Evolutionary conservation across 257 asterid genomes (phyloP), one percentile per base, ranked within the genome.

Genomic region (Petunia secreta): DNA sequence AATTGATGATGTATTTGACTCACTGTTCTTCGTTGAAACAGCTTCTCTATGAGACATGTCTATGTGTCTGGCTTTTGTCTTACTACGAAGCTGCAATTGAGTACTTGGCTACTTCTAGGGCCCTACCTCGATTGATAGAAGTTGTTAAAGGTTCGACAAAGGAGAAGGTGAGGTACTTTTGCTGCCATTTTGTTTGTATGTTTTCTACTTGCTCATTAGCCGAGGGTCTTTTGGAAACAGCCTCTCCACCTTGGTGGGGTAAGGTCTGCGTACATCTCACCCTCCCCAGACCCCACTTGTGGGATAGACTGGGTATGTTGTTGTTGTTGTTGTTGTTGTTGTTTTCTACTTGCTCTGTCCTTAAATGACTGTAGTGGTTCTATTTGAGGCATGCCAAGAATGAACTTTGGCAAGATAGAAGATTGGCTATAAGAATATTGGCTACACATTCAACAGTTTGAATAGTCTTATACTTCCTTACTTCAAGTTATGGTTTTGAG

Each of bases 11-110:
- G 55, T 43, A 44, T 79, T 65, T 79, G 65, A 82, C 38, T 63
- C 5, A 53, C 54, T 38, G n/a, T 75, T 73, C 65, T 59, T 76
- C 84, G 75, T 84, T 85, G 82, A 80, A 79, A 84, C 98, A 94
- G 98, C 97, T 92, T 77, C 92, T 94, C 14, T 94, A 94, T 44
- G 98, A 94, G 87, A 94, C 97, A 69, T 89, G 98, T 77, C 91
- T 92, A 14, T 94, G 97, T 71, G 85, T 92, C 53, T 94, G 98
- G 98, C 95, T 94, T 84, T 88, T 94, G 82, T 92, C 98, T 62
- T 94, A 85, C 97, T 94, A 87, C 77, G 97, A 90, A 82, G 97
- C 98, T 83, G 98, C 98, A 83, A 57, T 91, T 41, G 98, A 94
- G 80, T 85, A 88, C 84, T 89, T 92, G 90, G 96, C 96, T 77